phyloP scores from a whole-genome alignment of 75 land plant genomes.

The Azolla pinnata region DNA sequence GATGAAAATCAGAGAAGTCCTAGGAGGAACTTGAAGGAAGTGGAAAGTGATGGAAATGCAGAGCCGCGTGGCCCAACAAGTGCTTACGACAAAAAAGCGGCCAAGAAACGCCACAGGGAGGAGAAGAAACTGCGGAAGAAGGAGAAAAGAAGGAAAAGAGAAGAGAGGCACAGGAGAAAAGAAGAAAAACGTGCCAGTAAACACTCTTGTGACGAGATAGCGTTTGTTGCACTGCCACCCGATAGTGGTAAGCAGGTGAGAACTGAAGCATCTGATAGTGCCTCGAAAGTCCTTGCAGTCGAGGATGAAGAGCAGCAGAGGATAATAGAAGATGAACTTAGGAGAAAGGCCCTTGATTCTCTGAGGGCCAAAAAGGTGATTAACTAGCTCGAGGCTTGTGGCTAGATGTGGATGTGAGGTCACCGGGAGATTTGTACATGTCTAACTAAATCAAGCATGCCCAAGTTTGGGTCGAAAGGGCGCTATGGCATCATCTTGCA shows the following conservation, averaged over 20 bases:
- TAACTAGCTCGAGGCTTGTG: too few species aligned
- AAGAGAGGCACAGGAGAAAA: slow-evolving; percentile 55
- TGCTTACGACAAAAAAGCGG: slow-evolving; percentile 40
- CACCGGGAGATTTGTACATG: too few species aligned
- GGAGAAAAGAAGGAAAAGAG: slow-evolving; percentile 55
- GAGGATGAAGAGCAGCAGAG: slow-evolving; percentile 51
- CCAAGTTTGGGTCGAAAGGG: too few species aligned
- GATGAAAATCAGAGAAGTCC: slow-evolving; percentile 1
- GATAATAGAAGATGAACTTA: slow-evolving; percentile 62
- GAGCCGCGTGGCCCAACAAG: slow-evolving; percentile 34
- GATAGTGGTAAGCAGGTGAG: slow-evolving; percentile 7
- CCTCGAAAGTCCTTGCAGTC: slow-evolving; percentile 20
- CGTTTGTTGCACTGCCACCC: slow-evolving; percentile 12
- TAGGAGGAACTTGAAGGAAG: neutral
- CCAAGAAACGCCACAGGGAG: slow-evolving; percentile 63
- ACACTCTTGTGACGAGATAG: slow-evolving; percentile 19
- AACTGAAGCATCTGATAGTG: slow-evolving; percentile 13
- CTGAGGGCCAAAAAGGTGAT: slow-evolving; percentile 69
- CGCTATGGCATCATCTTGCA: too few species aligned
- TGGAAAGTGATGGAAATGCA: slow-evolving; percentile 16
- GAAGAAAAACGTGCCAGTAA: slow-evolving; percentile 64
- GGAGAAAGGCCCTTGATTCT: slow-evolving; percentile 79
- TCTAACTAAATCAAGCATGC: too few species aligned
- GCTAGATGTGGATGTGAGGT: too few species aligned
- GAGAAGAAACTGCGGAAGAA: slow-evolving; percentile 64